Conservation (phyloP, 108 stramenopile species). For the Cylindrotheca fusiformis region DNA sequence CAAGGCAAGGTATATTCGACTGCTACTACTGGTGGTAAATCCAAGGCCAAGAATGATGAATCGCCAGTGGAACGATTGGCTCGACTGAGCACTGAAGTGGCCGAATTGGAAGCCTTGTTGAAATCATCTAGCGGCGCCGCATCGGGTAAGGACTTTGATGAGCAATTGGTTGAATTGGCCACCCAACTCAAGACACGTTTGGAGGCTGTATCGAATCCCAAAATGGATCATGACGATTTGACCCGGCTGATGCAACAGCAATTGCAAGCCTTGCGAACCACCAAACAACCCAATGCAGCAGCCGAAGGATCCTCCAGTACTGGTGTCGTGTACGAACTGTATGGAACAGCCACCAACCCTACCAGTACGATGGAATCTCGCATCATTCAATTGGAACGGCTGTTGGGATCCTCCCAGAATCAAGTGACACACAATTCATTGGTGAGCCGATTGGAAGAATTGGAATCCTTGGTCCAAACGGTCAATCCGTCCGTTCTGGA, state of each 20-base stretch:
- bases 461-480: conserved; percentile 33
- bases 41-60: conserved; percentile 7
- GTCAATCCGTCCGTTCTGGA: conserved; percentile 41
- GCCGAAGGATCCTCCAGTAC: conserved; percentile 2
- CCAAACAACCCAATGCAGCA: background rate
- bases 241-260: conserved; percentile 35
- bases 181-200: conserved; percentile 26
- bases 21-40: background rate
- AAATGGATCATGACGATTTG: conserved; percentile 32
- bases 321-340: conserved; percentile 47
- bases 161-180: conserved; percentile 26
- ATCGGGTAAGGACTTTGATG: conserved; percentile 27
- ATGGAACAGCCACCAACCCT: conserved; percentile 23
- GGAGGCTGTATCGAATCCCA: conserved; percentile 5
- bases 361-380: conserved; percentile 38
- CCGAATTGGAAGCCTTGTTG: conserved; percentile 36
- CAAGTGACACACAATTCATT: conserved; percentile 18
- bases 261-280: conserved; percentile 5
- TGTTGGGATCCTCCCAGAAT: conserved; percentile 27
- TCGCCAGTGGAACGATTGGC: conserved; percentile 40
- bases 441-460: conserved; percentile 40
- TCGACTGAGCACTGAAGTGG: conserved; percentile 41
- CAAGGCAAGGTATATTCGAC: conserved; percentile 35
- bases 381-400: conserved; percentile 36
- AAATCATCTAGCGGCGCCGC: conserved; percentile 11